Evolutionary conservation across 768 basidiomycete genomes (phyloP), one percentile per base, ranked within the genome.

Genomic region (Lactarius quietus): DNA sequence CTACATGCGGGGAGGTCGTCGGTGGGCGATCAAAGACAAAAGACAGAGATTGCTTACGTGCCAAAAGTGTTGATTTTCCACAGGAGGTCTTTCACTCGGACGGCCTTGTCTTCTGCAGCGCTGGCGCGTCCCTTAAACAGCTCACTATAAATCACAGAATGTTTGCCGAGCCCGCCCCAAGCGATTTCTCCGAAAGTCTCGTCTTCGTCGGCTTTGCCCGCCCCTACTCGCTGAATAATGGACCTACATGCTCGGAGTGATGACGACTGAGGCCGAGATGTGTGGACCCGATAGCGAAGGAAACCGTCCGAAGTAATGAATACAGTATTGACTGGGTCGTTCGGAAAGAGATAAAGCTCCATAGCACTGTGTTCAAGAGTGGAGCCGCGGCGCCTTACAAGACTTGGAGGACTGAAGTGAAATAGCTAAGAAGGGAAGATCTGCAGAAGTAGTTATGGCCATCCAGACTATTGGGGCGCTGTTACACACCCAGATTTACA

Each of bases 321-420:
- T 17, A 78, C 76, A 9, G 82, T 82, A 61, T 79, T 77, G 67
- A 81, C 77, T 9, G 82, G 82, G 66, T 84, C 78, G 71, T 84
- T 81, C 33, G 80, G 81, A 20, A 81, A 72, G 57, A 86, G 79
- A 71, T 82, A 84, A 18, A 85, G 75, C 61, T 84, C 81, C 83
- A 85, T 84, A 33, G 53, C 33, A 36, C 35, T 20, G 26, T 35
- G 59, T 57, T 31, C 36, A 36, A 61, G 20, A 45, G 66, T 57
- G 64, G 64, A 65, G 64, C 56, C 39, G 60, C 48, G 38, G 64
- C 64, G 53, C n/a, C 45, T 48, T 48, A 48, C 9, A 26, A 48
- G 20, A 45, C 41, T n/a, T n/a, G 20, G 41, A 43, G 3, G n/a
- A 23, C n/a, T 26, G 48, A 4, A 51, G 14, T 51, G 48, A 51